A percentile compares a stretch with the other conserved stretches of the same genome.
These are phyloP conservation scores for Symbiodinium natans DNA, from an alignment of 73 alveolate genomes.

Conservation along the genomic window DNA sequence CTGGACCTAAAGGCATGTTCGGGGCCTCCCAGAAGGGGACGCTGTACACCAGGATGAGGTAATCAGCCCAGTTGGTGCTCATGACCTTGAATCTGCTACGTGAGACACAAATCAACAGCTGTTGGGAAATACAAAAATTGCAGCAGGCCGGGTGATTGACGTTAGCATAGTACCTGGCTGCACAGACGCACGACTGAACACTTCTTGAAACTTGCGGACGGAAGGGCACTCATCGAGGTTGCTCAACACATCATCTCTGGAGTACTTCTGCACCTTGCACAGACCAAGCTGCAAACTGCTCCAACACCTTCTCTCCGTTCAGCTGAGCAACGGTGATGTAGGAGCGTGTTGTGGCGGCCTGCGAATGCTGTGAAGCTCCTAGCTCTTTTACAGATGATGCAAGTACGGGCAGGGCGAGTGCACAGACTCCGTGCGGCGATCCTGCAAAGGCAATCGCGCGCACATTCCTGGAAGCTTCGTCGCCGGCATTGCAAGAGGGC, in stretches of 20 bases:
- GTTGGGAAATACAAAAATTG: no score
- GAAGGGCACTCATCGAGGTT: constrained; percentile 54
- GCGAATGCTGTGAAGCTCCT: not conserved
- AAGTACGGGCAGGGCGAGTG: not conserved
- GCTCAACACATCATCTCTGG: constrained; percentile 73
- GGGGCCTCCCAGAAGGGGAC: constrained; percentile 89
- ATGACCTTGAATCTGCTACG: constrained; percentile 44
- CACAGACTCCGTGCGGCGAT: not conserved
- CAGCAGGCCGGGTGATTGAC: not conserved
- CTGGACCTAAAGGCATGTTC: not conserved
- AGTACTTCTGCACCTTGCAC: constrained; percentile 51
- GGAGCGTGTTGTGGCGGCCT: constrained; percentile 56
- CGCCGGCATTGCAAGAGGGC: constrained; percentile 72
- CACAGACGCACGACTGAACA: not conserved
- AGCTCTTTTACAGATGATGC: not conserved
- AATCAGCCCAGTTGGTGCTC: constrained; percentile 94
- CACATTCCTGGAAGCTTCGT: constrained; percentile 61
- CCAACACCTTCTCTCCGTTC: not conserved
- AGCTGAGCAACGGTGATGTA: constrained; percentile 39
- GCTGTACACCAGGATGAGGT: constrained; percentile 86
- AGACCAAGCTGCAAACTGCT: not conserved
- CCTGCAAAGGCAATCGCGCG: constrained; percentile 83
- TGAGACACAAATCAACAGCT: no score
- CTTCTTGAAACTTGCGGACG: no score
- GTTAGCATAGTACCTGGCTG: not conserved